phyloP scores from a whole-genome alignment of 2,329 filamentous ascomycete genomes.

The Sporothrix dimorphospora region DNA sequence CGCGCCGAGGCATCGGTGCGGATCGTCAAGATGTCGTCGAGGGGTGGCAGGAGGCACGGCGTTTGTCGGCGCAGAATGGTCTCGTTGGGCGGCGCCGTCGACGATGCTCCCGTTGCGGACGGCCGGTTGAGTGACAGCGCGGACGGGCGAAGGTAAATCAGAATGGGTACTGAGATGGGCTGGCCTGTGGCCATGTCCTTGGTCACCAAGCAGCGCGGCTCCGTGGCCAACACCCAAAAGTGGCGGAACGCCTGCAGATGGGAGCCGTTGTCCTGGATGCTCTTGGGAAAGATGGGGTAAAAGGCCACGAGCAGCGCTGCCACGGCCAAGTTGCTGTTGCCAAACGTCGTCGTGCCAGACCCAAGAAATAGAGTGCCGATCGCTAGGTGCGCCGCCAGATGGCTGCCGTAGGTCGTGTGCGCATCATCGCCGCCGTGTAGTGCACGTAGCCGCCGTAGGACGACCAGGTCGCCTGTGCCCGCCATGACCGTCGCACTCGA shows the following conservation, averaged over 20 bases:
- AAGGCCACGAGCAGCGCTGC: slow-evolving; percentile 87
- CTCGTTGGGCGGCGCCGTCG: slow-evolving; percentile 43
- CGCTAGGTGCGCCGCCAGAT: slow-evolving; percentile 89
- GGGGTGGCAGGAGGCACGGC: slow-evolving; percentile 65
- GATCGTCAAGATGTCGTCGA: slow-evolving; percentile 64
- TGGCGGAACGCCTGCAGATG: slow-evolving; percentile 96
- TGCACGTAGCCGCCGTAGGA: slow-evolving; percentile 82
- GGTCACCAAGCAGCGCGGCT: slow-evolving; percentile 83
- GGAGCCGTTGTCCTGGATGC: slow-evolving; percentile 89
- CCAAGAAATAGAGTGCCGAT: slow-evolving; percentile 90
- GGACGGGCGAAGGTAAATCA: slow-evolving; percentile 58
- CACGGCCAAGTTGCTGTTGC: slow-evolving; percentile 83
- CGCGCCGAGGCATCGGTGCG: slow-evolving; percentile 63
- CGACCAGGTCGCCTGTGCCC: slow-evolving; percentile 83
- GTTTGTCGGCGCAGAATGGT: slow-evolving; percentile 50
- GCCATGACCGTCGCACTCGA: slow-evolving; percentile 91
- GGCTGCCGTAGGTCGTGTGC: slow-evolving; percentile 88
- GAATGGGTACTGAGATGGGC: slow-evolving; percentile 73
- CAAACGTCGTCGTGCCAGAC: slow-evolving; percentile 89
- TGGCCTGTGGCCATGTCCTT: slow-evolving; percentile 84
- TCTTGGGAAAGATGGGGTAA: slow-evolving; percentile 88
- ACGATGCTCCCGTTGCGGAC: slow-evolving; percentile 44
- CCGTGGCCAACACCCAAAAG: slow-evolving; percentile 93
- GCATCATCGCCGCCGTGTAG: slow-evolving; percentile 85
- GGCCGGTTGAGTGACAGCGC: slow-evolving; percentile 33